Conservation (phyloP, 164 flowering plant species). For the Vitis rupestris region DNA sequence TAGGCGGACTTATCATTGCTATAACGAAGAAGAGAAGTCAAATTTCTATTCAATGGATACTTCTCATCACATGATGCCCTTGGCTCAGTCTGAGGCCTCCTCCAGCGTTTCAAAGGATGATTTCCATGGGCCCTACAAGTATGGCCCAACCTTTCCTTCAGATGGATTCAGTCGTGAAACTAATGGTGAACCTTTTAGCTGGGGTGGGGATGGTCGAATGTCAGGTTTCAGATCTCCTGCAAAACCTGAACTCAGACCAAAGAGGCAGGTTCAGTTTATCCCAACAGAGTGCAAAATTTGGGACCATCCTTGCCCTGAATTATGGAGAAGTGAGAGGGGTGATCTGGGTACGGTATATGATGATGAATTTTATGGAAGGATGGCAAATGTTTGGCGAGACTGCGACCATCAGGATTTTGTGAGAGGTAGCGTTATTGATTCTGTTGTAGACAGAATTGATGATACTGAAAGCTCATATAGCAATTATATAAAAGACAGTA, state of each 20-base stretch:
- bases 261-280: background rate
- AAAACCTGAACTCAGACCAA: background rate
- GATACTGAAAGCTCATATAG: constrained; percentile 17
- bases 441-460: constrained; percentile 14
- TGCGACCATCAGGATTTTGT: constrained; percentile 20
- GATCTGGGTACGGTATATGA: constrained; percentile 11
- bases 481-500: constrained; percentile 4
- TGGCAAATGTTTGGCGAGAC: constrained; percentile 18
- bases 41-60: constrained; percentile 6
- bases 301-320: constrained; percentile 21
- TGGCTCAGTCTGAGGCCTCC: constrained; percentile 25
- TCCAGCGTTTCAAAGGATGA: constrained; percentile 20
- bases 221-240: background rate
- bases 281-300: background rate
- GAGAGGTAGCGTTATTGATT: constrained; percentile 21
- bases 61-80: constrained; percentile 15
- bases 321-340: constrained; percentile 22
- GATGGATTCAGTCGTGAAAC: too few relatives aligned
- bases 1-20: too few relatives aligned
- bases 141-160: background rate
- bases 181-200: background rate
- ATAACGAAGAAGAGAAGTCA: too few relatives aligned
- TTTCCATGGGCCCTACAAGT: constrained; percentile 8
- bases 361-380: constrained; percentile 20
- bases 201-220: background rate